Conservation (phyloP, 768 basidiomycete genomes). For the Lactarius tabidus region DNA sequence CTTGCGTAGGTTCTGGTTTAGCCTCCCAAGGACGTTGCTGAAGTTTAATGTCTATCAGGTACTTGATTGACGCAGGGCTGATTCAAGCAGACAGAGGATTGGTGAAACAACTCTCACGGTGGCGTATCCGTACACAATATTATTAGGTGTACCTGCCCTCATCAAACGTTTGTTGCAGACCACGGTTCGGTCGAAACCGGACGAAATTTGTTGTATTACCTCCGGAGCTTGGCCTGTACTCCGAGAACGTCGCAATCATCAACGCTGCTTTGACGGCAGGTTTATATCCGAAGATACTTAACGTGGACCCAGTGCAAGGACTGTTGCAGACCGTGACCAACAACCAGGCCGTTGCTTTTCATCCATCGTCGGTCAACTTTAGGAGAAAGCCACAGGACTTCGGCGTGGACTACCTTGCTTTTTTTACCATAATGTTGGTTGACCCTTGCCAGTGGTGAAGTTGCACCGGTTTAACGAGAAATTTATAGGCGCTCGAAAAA, state of each 20-base stretch:
- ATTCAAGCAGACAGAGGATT: constrained; percentile 64
- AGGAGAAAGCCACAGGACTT: constrained; percentile 62
- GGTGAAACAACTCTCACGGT: constrained; percentile 69
- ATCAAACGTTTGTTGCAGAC: constrained; percentile 39
- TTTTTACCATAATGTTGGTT: constrained; percentile 87
- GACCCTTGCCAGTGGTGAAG: constrained; percentile 26
- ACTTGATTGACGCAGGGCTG: constrained; percentile 85
- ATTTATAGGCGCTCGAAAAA: constrained; percentile 85
- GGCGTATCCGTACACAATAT: constrained; percentile 6
- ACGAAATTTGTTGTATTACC: constrained; percentile 78
- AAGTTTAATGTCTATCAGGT: constrained; percentile 40
- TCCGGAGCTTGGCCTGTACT: constrained; percentile 62
- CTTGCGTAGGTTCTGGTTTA: constrained; percentile 25
- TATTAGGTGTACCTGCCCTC: constrained; percentile 1
- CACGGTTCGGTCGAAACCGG: constrained; percentile 68
- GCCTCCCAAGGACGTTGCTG: constrained; percentile 4
- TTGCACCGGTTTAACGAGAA: background rate
- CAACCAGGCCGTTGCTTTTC: constrained; percentile 73
- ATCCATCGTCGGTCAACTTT: constrained; percentile 93
- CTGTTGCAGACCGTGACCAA: constrained; percentile 79
- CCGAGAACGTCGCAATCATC: constrained; percentile 59
- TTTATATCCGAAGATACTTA: constrained; percentile 86
- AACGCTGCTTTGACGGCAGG: constrained; percentile 83
- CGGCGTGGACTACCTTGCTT: constrained; percentile 67
- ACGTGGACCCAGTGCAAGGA: constrained; percentile 54